Percentiles rank a stretch among this genome's conserved stretches.
phyloP scores from a whole-genome alignment of 768 basidiomycete species.

The Cystofilobasidium ferigula region DNA sequence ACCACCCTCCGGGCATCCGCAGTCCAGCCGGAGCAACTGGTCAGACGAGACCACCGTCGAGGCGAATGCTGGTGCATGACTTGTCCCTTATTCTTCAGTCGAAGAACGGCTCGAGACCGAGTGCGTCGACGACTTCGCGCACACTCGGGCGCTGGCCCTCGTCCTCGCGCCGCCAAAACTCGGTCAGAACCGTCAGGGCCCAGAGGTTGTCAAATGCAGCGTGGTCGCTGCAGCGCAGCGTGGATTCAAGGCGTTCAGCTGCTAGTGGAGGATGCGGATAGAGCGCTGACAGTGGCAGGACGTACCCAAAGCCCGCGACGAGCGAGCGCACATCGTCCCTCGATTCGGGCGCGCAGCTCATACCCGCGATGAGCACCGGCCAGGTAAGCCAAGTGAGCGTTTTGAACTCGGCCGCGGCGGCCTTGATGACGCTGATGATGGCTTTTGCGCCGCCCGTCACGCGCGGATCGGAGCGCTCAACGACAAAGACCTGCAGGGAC shows the following conservation, averaged over 20 bases:
- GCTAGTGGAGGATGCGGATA: background rate
- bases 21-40: too few relatives aligned
- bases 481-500: background rate
- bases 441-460: background rate
- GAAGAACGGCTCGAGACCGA: slow-evolving; percentile 23
- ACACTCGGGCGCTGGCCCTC: slow-evolving; percentile 2
- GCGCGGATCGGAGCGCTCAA: slow-evolving; percentile 1
- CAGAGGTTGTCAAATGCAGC: slow-evolving; percentile 28
- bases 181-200: slow-evolving; percentile 22
- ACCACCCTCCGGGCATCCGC: too few relatives aligned
- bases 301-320: background rate
- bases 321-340: background rate
- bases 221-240: slow-evolving; percentile 14
- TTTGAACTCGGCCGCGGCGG: background rate
- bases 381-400: slow-evolving; percentile 31
- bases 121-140: slow-evolving; percentile 9
- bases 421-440: slow-evolving; percentile 3
- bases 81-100: slow-evolving; percentile 20
- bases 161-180: slow-evolving; percentile 23
- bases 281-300: slow-evolving; percentile 19
- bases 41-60: too few relatives aligned
- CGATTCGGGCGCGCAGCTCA: slow-evolving; percentile 1
- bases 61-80: too few relatives aligned
- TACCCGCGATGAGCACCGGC: slow-evolving; percentile 32
- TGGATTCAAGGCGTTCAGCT: too few relatives aligned